Evolutionary conservation across 208 protist species (phyloP).

Genomic region (Naegleria fowleri): DNA sequence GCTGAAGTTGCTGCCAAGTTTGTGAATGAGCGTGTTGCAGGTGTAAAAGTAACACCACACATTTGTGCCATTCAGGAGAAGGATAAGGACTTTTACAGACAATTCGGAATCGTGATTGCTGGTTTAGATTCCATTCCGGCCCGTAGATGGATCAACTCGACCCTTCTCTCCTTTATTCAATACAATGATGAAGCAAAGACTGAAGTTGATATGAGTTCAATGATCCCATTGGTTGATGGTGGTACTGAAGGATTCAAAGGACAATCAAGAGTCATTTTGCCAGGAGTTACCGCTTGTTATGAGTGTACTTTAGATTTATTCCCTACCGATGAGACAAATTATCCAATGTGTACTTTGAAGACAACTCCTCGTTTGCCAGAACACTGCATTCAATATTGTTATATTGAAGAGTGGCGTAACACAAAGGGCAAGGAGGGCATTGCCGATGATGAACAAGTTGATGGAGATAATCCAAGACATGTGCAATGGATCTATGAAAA

Average conservation of each 20-base stretch:
- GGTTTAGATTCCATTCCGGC: constrained; percentile 90
- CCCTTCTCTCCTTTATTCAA: constrained; percentile 29
- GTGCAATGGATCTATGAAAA: constrained; percentile 70
- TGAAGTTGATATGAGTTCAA: constrained; percentile 15
- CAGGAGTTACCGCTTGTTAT: constrained; percentile 56
- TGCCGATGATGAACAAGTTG: constrained; percentile 41
- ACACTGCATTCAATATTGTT: constrained; percentile 92
- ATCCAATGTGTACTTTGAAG: constrained; percentile 89
- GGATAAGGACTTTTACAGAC: constrained; percentile 74
- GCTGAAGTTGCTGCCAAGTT: constrained; percentile 71
- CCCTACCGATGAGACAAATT: constrained; percentile 50
- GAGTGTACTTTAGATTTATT: constrained; percentile 64
- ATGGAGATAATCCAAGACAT: constrained; percentile 79
- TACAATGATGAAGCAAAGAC: background rate
- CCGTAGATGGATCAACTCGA: constrained; percentile 88
- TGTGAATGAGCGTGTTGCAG: constrained; percentile 66
- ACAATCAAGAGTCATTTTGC: constrained; percentile 80
- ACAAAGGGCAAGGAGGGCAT: constrained; percentile 3
- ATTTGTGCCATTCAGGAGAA: constrained; percentile 82
- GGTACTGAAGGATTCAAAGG: constrained; percentile 96
- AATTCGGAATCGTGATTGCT: constrained; percentile 86
- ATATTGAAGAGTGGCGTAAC: constrained; percentile 40
- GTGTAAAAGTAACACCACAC: constrained; percentile 75
- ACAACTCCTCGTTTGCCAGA: constrained; percentile 83
- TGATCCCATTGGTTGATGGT: constrained; percentile 90